These are phyloP conservation scores for Salisapilia sapeloensis DNA, from an alignment of 352 stramenopile genomes.

Conservation along the genomic window DNA sequence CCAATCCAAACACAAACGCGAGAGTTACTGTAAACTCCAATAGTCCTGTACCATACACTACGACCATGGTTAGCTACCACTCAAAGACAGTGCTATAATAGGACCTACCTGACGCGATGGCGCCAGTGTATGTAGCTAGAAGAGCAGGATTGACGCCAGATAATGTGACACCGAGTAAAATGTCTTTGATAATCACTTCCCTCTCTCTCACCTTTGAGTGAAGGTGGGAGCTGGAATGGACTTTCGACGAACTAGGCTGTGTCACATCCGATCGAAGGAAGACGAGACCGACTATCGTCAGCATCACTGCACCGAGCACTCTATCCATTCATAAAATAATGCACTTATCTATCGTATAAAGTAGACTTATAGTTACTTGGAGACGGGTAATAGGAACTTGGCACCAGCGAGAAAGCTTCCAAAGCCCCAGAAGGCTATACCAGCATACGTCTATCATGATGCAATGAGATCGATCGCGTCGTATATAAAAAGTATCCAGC, in stretches of 20 bases:
- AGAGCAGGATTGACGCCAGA: slow-evolving; percentile 77
- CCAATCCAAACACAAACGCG: slow-evolving; percentile 67
- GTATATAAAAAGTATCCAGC: neutral
- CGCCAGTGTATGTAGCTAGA: slow-evolving; percentile 72
- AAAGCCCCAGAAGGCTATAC: slow-evolving; percentile 81
- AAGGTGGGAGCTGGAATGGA: no score
- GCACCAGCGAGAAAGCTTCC: slow-evolving; percentile 72
- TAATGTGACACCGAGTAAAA: slow-evolving; percentile 76
- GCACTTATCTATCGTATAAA: neutral
- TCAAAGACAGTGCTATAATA: neutral
- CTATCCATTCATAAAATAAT: slow-evolving; percentile 8
- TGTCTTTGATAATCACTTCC: slow-evolving; percentile 59
- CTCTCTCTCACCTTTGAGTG: slow-evolving; percentile 36
- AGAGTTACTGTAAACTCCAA: slow-evolving; percentile 76
- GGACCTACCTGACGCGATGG: slow-evolving; percentile 60
- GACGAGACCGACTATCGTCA: slow-evolving; percentile 61
- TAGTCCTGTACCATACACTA: slow-evolving; percentile 77
- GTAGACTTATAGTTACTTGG: slow-evolving; percentile 37
- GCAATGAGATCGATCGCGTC: neutral
- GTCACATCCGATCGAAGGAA: slow-evolving; percentile 71
- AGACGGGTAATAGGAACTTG: slow-evolving; percentile 68
- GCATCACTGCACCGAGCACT: slow-evolving; percentile 73
- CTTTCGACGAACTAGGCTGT: no score
- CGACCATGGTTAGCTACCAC: no score
- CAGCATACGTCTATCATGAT: slow-evolving; percentile 55